A percentile compares a stretch with the other conserved stretches of the same genome.
Conservation (phyloP, 2,329 filamentous ascomycete species). For the Pseudogymnoascus sp. region DNA sequence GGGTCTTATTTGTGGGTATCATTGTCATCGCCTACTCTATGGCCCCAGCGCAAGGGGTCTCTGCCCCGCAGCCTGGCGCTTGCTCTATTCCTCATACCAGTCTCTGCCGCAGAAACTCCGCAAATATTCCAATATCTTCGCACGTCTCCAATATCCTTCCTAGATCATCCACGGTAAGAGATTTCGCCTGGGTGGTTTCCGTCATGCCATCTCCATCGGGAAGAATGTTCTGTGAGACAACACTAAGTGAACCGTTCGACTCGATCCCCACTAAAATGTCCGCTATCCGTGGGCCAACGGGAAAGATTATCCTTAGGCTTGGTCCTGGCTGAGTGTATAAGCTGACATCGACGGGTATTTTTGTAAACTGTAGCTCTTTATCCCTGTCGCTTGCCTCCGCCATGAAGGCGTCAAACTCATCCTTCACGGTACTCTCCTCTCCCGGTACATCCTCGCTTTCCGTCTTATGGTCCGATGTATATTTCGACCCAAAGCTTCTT, state of each 20-base stretch:
- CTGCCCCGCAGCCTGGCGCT: background rate
- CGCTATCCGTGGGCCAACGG: constrained; percentile 19
- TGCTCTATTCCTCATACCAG: constrained; percentile 16
- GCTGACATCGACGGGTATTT: constrained; percentile 22
- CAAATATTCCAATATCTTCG: constrained; percentile 42
- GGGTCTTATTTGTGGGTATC: constrained; percentile 5
- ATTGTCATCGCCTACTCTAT: constrained; percentile 1
- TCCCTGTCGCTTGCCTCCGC: background rate
- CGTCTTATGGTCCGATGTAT: background rate
- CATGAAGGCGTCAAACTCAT: constrained; percentile 26
- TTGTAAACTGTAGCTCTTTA: background rate
- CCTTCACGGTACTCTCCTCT: constrained; percentile 19
- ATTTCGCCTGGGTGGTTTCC: constrained; percentile 12
- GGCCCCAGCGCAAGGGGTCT: background rate
- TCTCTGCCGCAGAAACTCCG: constrained; percentile 36
- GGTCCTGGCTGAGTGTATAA: constrained; percentile 24
- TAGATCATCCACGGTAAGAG: constrained; percentile 27
- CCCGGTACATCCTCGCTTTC: constrained; percentile 5
- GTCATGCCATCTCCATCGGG: constrained; percentile 13
- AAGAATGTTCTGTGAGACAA: constrained; percentile 25
- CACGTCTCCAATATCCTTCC: constrained; percentile 36
- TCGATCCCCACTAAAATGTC: constrained; percentile 27
- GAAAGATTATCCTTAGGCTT: constrained; percentile 23
- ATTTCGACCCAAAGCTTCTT: constrained; percentile 43
- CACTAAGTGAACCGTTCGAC: constrained; percentile 23